These are phyloP conservation scores for Gracilaria gracilis DNA, from an alignment of 23 red algal species.

Conservation along the genomic window DNA sequence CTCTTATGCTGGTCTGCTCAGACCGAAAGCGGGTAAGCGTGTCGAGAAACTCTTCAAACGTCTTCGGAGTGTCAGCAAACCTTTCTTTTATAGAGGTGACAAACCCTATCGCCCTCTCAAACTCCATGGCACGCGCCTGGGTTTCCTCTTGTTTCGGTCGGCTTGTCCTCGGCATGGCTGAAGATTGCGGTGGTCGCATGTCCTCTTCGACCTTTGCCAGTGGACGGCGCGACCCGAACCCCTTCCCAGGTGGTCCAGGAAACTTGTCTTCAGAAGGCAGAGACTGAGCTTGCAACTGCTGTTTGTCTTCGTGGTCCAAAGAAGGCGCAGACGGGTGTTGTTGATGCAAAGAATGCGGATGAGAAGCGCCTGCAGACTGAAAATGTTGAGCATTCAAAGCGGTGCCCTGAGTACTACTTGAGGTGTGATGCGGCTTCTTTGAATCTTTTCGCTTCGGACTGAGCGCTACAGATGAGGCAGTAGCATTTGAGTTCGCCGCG, in stretches of 20 bases:
- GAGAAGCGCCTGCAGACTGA: neutral
- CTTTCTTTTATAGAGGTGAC: constrained; percentile 94
- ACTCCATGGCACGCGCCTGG: constrained; percentile 65
- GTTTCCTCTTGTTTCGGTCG: constrained; percentile 25
- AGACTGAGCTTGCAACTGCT: neutral
- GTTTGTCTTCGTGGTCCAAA: neutral
- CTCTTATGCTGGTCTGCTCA: constrained; percentile 69
- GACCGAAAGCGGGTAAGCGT: constrained; percentile 83
- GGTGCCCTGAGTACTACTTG: neutral
- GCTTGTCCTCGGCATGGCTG: constrained; percentile 8
- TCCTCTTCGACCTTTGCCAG: constrained; percentile 16
- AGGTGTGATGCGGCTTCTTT: constrained; percentile 35
- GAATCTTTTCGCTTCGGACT: constrained; percentile 54
- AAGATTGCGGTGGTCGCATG: neutral
- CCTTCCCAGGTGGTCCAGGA: neutral
- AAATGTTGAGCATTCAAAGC: neutral
- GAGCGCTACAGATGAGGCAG: constrained; percentile 19
- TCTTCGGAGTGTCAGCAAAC: constrained; percentile 69
- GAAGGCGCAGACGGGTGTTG: neutral
- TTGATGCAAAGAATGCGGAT: neutral
- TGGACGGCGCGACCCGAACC: neutral
- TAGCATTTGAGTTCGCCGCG: constrained; percentile 35
- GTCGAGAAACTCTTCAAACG: constrained; percentile 86
- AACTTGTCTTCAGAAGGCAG: neutral
- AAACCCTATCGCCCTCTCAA: constrained; percentile 93